Evolutionary conservation across 192 early-diverging fungal genomes (phyloP), one percentile per base, ranked within the genome.

Genomic region (Coemansia aciculifera): DNA sequence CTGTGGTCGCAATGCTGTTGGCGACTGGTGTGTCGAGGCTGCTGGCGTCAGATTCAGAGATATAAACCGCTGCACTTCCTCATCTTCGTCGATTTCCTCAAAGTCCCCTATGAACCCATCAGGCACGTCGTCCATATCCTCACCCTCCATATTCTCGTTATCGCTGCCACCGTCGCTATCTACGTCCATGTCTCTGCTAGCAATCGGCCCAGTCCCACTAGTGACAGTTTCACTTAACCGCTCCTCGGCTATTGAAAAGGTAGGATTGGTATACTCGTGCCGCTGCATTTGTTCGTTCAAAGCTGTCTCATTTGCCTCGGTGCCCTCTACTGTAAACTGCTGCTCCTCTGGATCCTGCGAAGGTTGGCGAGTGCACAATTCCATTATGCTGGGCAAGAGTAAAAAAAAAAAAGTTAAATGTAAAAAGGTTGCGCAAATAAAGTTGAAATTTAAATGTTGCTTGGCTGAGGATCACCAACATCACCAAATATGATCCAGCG

Each of bases 61-160:
- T 15, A 82, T 77, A 61, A 82, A 73, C 34, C 72, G 74, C 59
- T 82, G 64, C 5, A 82, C 74, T 11, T 73, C 79, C 34, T 82
- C 80, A 19, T 82, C 75, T 9, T 77, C 80, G 12, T 74, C 71
- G 23, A 82, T 82, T 59, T 82, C 80, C 42, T 82, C 80, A 67
- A 82, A 74, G 24, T 76, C 80, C 23, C 74, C 74, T 8, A 77
- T 42, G 21, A 77, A 77, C 13, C 59, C 68, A 0, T 66, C 75
- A 15, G 46, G n/a, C 17, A 62, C 67, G 40, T 68, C 59, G 36
- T 52, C 69, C 46, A 64, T 31, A 9, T 64, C 69, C 40, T 54
- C 54, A 8, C 31, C 51, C 27, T 15, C 48, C 48, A 69, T 69
- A n/a, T 21, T 6, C 19, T 51, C 67, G 56, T 71, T 64, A n/a